phyloP scores from a whole-genome alignment of 306 rosid species.

The Dalbergia cochinchinensis region DNA sequence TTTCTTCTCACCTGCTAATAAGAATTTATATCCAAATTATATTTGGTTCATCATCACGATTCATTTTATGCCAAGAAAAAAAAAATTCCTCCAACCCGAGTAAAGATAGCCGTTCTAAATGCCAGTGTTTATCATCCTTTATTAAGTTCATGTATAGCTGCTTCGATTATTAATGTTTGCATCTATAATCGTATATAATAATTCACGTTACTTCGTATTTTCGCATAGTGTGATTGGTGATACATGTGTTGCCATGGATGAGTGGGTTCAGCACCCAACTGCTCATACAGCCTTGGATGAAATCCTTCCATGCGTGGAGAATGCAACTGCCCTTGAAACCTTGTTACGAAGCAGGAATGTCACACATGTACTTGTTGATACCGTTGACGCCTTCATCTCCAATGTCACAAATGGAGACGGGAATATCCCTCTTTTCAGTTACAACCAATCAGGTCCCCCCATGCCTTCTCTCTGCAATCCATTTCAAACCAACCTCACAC shows the following conservation, averaged over 20 bases:
- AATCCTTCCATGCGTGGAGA: slow-evolving; percentile 81
- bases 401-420: slow-evolving; percentile 46
- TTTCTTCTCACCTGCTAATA: too few relatives aligned
- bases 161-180: too few relatives aligned
- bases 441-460: slow-evolving; percentile 73
- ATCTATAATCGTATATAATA: too few relatives aligned
- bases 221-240: slow-evolving; percentile 68
- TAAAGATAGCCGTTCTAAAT: too few relatives aligned
- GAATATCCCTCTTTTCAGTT: slow-evolving; percentile 41
- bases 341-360: slow-evolving; percentile 55
- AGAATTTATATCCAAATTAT: too few relatives aligned
- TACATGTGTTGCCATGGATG: slow-evolving; percentile 86
- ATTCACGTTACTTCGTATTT: too few relatives aligned
- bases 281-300: slow-evolving; percentile 84
- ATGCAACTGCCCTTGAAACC: slow-evolving; percentile 59
- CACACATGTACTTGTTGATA: slow-evolving; percentile 46
- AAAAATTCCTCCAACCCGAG: too few relatives aligned
- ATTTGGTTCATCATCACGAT: too few relatives aligned
- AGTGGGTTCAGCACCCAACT: slow-evolving; percentile 78
- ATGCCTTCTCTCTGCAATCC: slow-evolving; percentile 82
- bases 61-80: too few relatives aligned
- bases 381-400: slow-evolving; percentile 52
- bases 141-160: too few relatives aligned
- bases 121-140: too few relatives aligned
- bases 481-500: slow-evolving; percentile 45